Percentiles rank a stretch among this genome's conserved stretches.
Evolutionary conservation across 345 rosid genomes (phyloP).

Genomic region (Sonneratia caseolaris): DNA sequence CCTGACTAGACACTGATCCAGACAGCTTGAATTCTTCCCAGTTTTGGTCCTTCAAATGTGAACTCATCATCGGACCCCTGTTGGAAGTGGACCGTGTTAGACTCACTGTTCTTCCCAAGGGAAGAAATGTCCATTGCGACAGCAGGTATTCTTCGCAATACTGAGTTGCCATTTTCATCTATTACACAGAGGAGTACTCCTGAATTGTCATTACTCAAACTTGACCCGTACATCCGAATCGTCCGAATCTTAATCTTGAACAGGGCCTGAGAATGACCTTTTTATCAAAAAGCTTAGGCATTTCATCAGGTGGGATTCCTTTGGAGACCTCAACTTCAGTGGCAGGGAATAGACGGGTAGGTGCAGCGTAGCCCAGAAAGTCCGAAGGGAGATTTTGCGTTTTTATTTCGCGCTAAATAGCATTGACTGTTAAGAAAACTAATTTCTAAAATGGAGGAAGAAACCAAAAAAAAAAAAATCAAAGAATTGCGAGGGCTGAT

Average conservation of each 20-base stretch:
- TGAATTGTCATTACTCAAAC: conserved; percentile 49
- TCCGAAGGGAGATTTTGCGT: conserved; percentile 22
- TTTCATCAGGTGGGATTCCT: conserved; percentile 17
- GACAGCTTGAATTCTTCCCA: conserved; percentile 49
- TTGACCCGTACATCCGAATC: conserved; percentile 56
- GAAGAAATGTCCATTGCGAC: conserved; percentile 23
- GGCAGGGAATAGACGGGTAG: conserved; percentile 47
- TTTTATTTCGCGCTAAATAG: not conserved
- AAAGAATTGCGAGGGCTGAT: not conserved
- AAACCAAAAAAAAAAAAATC: too few species aligned
- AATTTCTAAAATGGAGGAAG: too few species aligned
- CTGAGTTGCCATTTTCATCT: conserved; percentile 51
- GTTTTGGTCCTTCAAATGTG: conserved; percentile 45
- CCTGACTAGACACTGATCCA: conserved; percentile 86
- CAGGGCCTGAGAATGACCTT: conserved; percentile 29
- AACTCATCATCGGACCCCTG: conserved; percentile 72
- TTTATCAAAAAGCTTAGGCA: conserved; percentile 12
- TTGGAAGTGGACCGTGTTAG: conserved; percentile 43
- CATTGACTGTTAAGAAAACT: not conserved
- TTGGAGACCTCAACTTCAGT: conserved; percentile 36
- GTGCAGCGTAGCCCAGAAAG: conserved; percentile 67
- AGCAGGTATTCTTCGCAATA: conserved; percentile 59
- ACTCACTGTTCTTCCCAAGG: conserved; percentile 18
- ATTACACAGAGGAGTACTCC: conserved; percentile 61
- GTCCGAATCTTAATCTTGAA: conserved; percentile 58